Conservation (phyloP, 352 stramenopile genomes). For the Phytophthora melonis region DNA sequence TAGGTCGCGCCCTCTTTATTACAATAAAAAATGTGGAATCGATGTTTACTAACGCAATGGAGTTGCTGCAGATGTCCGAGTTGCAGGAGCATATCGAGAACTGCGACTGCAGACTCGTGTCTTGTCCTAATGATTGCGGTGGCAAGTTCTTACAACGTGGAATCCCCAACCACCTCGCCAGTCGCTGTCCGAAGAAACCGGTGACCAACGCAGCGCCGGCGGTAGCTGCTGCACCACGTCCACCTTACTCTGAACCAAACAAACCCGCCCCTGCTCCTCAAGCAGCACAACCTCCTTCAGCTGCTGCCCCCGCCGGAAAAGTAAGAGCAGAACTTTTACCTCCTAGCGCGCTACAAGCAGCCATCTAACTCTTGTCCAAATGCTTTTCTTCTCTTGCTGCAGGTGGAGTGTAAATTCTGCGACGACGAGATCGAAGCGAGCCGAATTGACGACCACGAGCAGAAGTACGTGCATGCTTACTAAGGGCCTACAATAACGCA, state of each 20-base stretch:
- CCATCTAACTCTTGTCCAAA: background rate
- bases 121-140: conserved; percentile 80
- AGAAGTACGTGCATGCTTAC: conserved; percentile 43
- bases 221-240: conserved; percentile 8
- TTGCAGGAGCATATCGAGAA: conserved; percentile 86
- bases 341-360: background rate
- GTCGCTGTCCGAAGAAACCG: conserved; percentile 64
- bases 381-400: background rate
- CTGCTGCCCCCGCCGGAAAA: conserved; percentile 12
- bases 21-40: background rate
- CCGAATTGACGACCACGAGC: conserved; percentile 73
- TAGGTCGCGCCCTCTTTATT: conserved; percentile 17
- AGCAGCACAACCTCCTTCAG: background rate
- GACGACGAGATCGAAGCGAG: conserved; percentile 67
- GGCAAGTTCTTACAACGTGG: conserved; percentile 84
- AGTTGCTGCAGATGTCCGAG: conserved; percentile 57
- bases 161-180: conserved; percentile 79
- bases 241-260: conserved; percentile 11
- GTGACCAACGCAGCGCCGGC: background rate
- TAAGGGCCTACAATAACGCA: background rate
- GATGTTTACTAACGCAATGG: background rate
- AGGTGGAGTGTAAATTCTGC: conserved; percentile 84
- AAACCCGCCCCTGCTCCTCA: conserved; percentile 15
- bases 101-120: conserved; percentile 81
- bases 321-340: conserved; percentile 4